These are phyloP conservation scores for Wickerhamomyces rabaulensis DNA, from an alignment of 805 yeast genomes.

Conservation along the genomic window DNA sequence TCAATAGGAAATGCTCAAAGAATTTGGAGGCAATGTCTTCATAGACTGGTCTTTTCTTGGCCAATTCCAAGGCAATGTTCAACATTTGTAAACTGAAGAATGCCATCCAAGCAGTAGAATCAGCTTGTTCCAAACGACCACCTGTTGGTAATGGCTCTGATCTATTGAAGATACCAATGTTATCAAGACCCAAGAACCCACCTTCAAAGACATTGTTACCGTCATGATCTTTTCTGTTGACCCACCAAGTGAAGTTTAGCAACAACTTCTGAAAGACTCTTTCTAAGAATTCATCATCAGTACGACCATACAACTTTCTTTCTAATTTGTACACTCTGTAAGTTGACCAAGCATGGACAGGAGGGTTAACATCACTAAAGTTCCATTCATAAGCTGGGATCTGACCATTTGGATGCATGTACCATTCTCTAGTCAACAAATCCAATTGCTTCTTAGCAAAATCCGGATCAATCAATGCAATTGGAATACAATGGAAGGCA, in stretches of 20 bases:
- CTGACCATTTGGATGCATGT: constrained; percentile 98
- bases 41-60: constrained; percentile 78
- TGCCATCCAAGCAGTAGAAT: constrained; percentile 98
- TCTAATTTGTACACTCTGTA: constrained; percentile 85
- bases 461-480: constrained; percentile 89
- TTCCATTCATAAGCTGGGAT: constrained; percentile 97
- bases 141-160: constrained; percentile 93
- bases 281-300: constrained; percentile 79
- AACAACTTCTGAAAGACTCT: constrained; percentile 88
- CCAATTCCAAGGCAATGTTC: constrained; percentile 85
- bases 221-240: constrained; percentile 78
- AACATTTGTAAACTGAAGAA: constrained; percentile 87
- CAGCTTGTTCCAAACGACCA: constrained; percentile 87
- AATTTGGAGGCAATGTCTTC: constrained; percentile 93
- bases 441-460: constrained; percentile 88
- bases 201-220: constrained; percentile 93
- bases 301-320: constrained; percentile 74
- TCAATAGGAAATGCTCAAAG: constrained; percentile 85
- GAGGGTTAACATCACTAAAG: constrained; percentile 92
- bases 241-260: constrained; percentile 96
- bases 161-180: constrained; percentile 88
- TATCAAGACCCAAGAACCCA: constrained; percentile 88
- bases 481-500: constrained; percentile 89
- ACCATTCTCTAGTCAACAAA: constrained; percentile 88
- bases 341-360: constrained; percentile 95